These are phyloP conservation scores for Penicillium malachiteum DNA, from an alignment of 495 filamentous ascomycete species.

Conservation along the genomic window DNA sequence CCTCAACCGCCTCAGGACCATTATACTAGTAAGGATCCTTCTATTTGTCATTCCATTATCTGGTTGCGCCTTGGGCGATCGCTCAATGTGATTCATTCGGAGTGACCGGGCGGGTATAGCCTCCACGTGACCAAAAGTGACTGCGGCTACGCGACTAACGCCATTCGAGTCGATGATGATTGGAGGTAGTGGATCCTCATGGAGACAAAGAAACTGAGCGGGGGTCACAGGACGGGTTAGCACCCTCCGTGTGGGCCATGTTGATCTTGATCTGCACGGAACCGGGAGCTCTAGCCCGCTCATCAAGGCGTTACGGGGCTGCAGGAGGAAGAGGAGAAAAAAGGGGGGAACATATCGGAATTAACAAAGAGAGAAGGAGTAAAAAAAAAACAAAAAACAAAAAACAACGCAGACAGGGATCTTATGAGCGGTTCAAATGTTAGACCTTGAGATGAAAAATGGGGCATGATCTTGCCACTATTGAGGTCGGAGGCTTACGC, in stretches of 20 bases:
- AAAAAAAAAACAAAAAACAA: not conserved
- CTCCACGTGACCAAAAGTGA: conserved; percentile 16
- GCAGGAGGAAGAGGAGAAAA: conserved; percentile 2
- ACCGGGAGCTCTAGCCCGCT: conserved; percentile 22
- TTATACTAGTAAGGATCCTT: too few relatives aligned
- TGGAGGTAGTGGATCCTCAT: conserved; percentile 6
- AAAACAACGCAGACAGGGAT: conserved; percentile 1
- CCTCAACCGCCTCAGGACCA: too few relatives aligned
- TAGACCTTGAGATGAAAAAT: not conserved
- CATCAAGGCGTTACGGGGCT: conserved; percentile 8
- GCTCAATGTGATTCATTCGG: not conserved
- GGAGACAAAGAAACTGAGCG: conserved; percentile 8
- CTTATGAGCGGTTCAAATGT: not conserved
- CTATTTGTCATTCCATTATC: not conserved
- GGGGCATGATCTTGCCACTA: not conserved
- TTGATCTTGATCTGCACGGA: conserved; percentile 35
- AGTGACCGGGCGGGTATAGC: not conserved
- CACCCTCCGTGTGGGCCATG: conserved; percentile 16
- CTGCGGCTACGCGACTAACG: conserved; percentile 22
- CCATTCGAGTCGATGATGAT: conserved; percentile 2
- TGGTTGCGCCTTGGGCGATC: not conserved
- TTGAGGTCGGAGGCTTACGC: conserved; percentile 1
- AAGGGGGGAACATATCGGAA: not conserved
- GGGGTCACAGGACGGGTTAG: conserved; percentile 4
- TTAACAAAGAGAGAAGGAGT: not conserved